Evolutionary conservation across 306 rosid genomes (phyloP).

Genomic region (Vigna mungo): DNA sequence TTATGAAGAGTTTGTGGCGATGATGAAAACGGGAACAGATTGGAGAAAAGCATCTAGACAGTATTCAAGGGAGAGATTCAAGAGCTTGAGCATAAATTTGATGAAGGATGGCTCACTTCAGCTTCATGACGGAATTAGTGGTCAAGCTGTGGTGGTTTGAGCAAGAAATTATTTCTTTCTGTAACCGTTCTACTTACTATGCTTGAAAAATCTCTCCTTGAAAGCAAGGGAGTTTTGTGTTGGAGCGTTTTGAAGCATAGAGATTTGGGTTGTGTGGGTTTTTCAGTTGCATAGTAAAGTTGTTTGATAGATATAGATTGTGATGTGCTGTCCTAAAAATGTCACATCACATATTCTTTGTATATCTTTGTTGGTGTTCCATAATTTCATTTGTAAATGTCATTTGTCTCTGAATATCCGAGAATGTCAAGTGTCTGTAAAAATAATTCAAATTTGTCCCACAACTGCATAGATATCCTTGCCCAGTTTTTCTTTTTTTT

Average conservation of each 20-base stretch:
- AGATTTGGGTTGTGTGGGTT: conserved; percentile 31
- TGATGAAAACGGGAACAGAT: conserved; percentile 99
- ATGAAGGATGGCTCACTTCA: conserved; percentile 99
- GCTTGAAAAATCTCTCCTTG: conserved; percentile 45
- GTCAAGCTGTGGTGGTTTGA: conserved; percentile 86
- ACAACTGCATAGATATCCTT: conserved; percentile 8
- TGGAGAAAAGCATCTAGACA: conserved; percentile 99
- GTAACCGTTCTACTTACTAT: conserved; percentile 43
- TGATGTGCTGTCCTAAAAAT: conserved; percentile 39
- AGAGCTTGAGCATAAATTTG: conserved; percentile 93
- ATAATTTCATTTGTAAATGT: conserved; percentile 54
- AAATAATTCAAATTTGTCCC: conserved; percentile 20
- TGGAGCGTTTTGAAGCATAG: conserved; percentile 16
- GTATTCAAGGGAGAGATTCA: conserved; percentile 98
- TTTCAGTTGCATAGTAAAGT: conserved; percentile 41
- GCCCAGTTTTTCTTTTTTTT: neutral
- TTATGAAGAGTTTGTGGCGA: conserved; percentile 91
- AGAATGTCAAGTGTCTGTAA: neutral
- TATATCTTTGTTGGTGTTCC: conserved; percentile 63
- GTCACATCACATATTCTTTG: conserved; percentile 55
- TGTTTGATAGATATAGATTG: conserved; percentile 30
- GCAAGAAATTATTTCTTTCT: conserved; percentile 33
- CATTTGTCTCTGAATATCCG: conserved; percentile 40
- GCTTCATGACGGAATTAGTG: conserved; percentile 87
- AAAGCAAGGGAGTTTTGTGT: conserved; percentile 45